Percentiles rank a stretch among this genome's conserved stretches.
Evolutionary conservation across 129 eudicot species (phyloP).

Genomic region (Helianthus tuberosus): DNA sequence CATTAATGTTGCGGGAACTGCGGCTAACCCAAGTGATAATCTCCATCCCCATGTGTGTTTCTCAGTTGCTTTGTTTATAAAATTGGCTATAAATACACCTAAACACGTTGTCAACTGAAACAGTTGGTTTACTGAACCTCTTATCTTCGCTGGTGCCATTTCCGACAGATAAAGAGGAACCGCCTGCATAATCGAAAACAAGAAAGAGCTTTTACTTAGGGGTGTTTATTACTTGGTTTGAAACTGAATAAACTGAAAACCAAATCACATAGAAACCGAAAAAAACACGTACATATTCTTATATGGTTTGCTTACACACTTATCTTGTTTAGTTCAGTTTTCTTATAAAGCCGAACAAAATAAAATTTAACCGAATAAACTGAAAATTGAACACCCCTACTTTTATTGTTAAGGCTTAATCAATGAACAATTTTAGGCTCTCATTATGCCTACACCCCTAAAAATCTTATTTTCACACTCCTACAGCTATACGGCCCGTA

Average conservation of each 20-base stretch:
- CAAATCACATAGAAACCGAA: background rate
- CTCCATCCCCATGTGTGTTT: slow-evolving; percentile 97
- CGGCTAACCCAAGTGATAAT: slow-evolving; percentile 82
- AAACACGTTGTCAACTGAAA: slow-evolving; percentile 90
- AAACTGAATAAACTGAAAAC: background rate
- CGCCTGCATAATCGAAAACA: slow-evolving; percentile 50
- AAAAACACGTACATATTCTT: too few species aligned
- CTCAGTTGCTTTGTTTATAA: slow-evolving; percentile 74
- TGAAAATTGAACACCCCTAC: too few species aligned
- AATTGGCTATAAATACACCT: slow-evolving; percentile 80
- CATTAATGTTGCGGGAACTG: slow-evolving; percentile 76
- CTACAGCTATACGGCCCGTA: too few species aligned
- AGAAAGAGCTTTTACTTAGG: background rate
- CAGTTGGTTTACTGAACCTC: slow-evolving; percentile 83
- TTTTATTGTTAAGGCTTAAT: background rate
- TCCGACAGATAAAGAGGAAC: slow-evolving; percentile 95
- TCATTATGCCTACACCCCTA: too few species aligned
- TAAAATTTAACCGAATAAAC: too few species aligned
- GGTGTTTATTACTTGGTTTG: background rate
- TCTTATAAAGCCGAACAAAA: too few species aligned
- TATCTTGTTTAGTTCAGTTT: too few species aligned
- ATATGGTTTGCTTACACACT: too few species aligned
- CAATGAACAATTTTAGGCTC: background rate
- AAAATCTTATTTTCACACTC: too few species aligned
- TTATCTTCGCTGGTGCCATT: slow-evolving; percentile 89